These are phyloP conservation scores for Globisporangium viniferum DNA, from an alignment of 352 stramenopile species.

Conservation along the genomic window DNA sequence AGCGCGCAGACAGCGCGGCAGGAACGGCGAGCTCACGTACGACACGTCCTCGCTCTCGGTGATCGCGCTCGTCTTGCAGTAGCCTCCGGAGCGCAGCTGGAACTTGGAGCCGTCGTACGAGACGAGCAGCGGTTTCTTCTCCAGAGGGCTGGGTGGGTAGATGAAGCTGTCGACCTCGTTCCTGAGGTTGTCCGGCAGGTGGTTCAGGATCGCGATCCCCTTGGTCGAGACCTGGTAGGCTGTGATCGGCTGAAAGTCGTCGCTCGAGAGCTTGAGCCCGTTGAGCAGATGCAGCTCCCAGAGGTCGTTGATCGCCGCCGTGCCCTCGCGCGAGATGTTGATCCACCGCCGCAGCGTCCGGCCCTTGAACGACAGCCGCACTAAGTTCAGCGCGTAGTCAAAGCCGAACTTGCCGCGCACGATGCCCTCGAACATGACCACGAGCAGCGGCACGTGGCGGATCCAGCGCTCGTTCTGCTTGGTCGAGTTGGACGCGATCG, in stretches of 20 bases:
- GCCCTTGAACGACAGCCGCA: constrained; percentile 92
- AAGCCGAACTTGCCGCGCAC: constrained; percentile 93
- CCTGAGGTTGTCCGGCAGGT: constrained; percentile 74
- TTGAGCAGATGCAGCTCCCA: constrained; percentile 92
- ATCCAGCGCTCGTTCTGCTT: constrained; percentile 95
- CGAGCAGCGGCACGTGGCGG: constrained; percentile 92
- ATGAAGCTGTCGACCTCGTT: constrained; percentile 68
- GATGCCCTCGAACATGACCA: constrained; percentile 97
- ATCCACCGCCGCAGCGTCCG: constrained; percentile 83
- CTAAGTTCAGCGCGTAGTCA: constrained; percentile 95
- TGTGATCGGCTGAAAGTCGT: constrained; percentile 94
- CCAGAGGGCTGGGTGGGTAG: constrained; percentile 45
- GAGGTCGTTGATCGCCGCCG: constrained; percentile 94
- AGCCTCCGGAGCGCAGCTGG: constrained; percentile 72
- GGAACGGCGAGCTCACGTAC: constrained; percentile 96
- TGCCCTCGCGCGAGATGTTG: constrained; percentile 95
- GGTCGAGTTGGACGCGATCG: constrained; percentile 81
- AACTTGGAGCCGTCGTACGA: constrained; percentile 77
- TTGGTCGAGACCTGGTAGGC: constrained; percentile 94
- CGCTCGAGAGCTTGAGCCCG: constrained; percentile 92
- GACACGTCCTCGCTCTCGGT: constrained; percentile 97
- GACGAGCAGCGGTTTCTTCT: constrained; percentile 46
- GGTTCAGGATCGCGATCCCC: constrained; percentile 78
- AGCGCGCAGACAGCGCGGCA: constrained; percentile 94
- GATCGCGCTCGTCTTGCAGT: constrained; percentile 88